phyloP scores from a whole-genome alignment of 2,329 filamentous ascomycete genomes.

The Tolypocladium ovalisporum region DNA sequence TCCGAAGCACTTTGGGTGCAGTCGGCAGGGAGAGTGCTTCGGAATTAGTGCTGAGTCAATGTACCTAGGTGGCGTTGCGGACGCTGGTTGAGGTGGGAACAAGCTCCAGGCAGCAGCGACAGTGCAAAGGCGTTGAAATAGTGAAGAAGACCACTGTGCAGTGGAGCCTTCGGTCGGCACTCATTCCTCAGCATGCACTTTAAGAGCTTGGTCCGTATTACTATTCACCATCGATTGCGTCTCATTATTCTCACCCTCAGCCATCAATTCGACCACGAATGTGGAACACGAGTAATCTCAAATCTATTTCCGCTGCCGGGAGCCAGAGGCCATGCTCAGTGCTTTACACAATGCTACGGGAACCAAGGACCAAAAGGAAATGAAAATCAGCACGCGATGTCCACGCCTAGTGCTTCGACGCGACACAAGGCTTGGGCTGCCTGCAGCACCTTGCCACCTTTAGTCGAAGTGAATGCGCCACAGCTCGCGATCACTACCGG shows the following conservation, averaged over 20 bases:
- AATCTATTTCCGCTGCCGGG: background rate
- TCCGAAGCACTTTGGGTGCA: too few relatives aligned
- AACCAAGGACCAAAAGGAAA: background rate
- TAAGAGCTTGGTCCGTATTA: too few relatives aligned
- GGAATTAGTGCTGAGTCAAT: too few relatives aligned
- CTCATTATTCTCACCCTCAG: too few relatives aligned
- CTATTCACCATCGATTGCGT: too few relatives aligned
- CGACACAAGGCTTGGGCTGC: background rate
- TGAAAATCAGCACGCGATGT: background rate
- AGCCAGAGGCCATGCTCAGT: background rate
- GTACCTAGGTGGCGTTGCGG: too few relatives aligned
- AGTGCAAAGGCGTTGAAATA: background rate
- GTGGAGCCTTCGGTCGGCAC: background rate
- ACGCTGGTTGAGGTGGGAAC: background rate
- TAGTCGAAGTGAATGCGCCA: slow-evolving; percentile 41
- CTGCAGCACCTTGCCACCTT: background rate
- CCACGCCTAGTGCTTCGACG: background rate
- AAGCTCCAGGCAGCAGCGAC: background rate
- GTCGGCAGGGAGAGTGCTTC: too few relatives aligned
- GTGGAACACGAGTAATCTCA: background rate
- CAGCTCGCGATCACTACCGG: slow-evolving; percentile 32
- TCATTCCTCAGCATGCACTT: too few relatives aligned
- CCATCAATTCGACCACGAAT: background rate
- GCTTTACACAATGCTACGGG: background rate
- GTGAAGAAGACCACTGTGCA: background rate